Evolutionary conservation across 495 filamentous ascomycete genomes (phyloP), one percentile per base, ranked within the genome.

Genomic region (Tuber aestivum): DNA sequence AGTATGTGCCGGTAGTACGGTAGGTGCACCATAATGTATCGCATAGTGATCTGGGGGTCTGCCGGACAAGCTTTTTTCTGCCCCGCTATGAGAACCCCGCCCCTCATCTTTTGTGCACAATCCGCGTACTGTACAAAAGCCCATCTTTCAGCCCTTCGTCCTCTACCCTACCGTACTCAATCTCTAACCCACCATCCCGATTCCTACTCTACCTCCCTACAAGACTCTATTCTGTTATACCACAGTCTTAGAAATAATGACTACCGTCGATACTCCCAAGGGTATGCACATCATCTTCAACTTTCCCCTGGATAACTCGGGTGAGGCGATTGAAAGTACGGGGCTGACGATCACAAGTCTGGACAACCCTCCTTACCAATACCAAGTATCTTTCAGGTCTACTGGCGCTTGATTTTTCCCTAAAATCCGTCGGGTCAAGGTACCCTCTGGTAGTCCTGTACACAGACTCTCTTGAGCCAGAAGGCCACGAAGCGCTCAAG

Each of bases 291-390:
- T 18, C 12, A 32, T 18, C 27, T 35, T 65, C n/a, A 16, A 0
- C 50, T 14, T n/a, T 32, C 27, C 27, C 12, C 8, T 3, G 10
- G 10, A 27, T 12, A 56, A 12, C 23, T 56, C 10, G 48, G 27
- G 23, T 9, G 48, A 27, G 23, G 23, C 21, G 12, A 27, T 40
- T 14, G 38, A 14, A 14, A 20, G 21, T 69, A 6, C 37, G 12
- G n/a, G 50, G n/a, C n/a, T 61, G 50, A 61, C 50, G 8, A 27
- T 35, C 32, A 35, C 1, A 65, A 90, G 90, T 93, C 74, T 94
- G 92, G 92, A 91, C 91, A n/a, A 90, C 89, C 20, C 88, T 94
- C 68, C 91, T 94, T 73, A 94, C 92, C 48, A 94, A 93, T 81
- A 90, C 87, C 14, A 86, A 86, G 44, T 95, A 94, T 83, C 89